Conservation (phyloP, 208 protist species). For the Entamoeba dispar region DNA sequence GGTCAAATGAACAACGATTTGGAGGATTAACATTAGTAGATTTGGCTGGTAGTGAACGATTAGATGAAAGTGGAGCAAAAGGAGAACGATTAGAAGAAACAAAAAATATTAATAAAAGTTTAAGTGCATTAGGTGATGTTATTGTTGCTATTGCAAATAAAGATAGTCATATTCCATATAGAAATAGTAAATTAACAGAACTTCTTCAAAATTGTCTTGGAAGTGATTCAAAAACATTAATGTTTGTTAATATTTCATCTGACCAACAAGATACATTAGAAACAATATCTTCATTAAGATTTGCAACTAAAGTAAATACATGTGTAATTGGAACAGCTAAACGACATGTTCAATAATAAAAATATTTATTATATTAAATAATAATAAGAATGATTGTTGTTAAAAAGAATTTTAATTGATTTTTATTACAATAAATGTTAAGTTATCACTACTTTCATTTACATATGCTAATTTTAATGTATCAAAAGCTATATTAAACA, state of each 20-base stretch:
- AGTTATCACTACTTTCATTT: background rate
- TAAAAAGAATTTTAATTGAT: background rate
- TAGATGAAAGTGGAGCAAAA: background rate
- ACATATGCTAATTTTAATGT: background rate
- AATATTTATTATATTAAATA: background rate
- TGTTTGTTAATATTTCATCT: constrained; percentile 52
- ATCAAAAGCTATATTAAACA: background rate
- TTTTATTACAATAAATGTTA: background rate
- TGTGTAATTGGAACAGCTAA: background rate
- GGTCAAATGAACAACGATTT: background rate
- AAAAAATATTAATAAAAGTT: constrained; percentile 57
- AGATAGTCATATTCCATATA: constrained; percentile 12
- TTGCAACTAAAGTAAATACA: constrained; percentile 38
- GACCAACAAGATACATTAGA: constrained; percentile 44
- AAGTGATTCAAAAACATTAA: constrained; percentile 49
- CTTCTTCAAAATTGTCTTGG: constrained; percentile 57
- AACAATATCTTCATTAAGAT: constrained; percentile 52
- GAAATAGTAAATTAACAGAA: constrained; percentile 48
- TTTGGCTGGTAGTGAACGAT: constrained; percentile 61
- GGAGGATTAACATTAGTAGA: constrained; percentile 52
- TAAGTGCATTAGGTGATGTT: constrained; percentile 60
- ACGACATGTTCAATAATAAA: background rate
- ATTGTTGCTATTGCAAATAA: constrained; percentile 55
- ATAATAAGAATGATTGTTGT: too few relatives aligned
- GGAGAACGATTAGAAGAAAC: constrained; percentile 52